Evolutionary conservation across 2,329 filamentous ascomycete genomes (phyloP), one percentile per base, ranked within the genome.

Genomic region (Dactylellina drechsleri): DNA sequence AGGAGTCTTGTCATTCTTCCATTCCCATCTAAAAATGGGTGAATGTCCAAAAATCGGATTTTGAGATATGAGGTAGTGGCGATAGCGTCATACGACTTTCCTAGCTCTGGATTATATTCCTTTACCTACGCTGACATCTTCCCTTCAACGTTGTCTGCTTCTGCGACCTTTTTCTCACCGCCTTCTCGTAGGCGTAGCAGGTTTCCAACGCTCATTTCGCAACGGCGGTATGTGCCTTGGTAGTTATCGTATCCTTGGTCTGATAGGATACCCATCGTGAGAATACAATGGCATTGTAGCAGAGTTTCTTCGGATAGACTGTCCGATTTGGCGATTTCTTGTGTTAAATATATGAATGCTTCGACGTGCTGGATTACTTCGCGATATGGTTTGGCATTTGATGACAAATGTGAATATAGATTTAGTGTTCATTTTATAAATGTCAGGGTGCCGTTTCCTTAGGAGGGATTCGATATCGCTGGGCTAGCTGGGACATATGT

Each of bases 21-120:
- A 40, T 65, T 72, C 0, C 67, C 67, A n/a, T 72, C 67, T 0
- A 59, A 23, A 28, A 72, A 72, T 1, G 67, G 67, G 18, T 66
- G 53, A 1, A 66, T 65, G 1, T 60, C 26, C 6, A 72, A 52
- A 56, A 65, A 60, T n/a, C 26, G 31, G 5, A 66, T 72, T 20
- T 72, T 72, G n/a, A 72, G 31, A 4, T 26, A 3, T 5, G 53
- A 28, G 15, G 53, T 53, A 8, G 5, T 40, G 4, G 67, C 43
- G 1, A 72, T 20, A 7, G 67, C 45, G 18, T 72, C 60, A 4
- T 12, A 12, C 8, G 45, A 18, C 1, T 23, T 18, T 1, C 2
- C 15, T 0, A 64, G 53, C 10, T 52, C 26, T 1, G 2, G 6
- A 16, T 59, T 72, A 28, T 65, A 72, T 0, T 36, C 1, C 4